phyloP scores from a whole-genome alignment of 768 basidiomycete genomes.

The Dendrothele bispora region DNA sequence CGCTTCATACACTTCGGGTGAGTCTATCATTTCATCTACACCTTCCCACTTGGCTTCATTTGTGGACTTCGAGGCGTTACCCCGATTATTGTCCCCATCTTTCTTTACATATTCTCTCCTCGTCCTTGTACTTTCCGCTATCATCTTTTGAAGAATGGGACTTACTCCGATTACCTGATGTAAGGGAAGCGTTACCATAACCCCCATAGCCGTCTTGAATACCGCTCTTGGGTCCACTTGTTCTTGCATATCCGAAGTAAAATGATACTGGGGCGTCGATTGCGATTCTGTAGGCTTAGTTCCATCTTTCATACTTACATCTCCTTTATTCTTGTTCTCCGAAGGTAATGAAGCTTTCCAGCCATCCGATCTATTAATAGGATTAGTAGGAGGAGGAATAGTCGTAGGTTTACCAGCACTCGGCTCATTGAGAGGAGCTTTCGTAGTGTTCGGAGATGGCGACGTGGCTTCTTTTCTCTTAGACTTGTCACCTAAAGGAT shows the following conservation, averaged over 20 bases:
- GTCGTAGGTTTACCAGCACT: not conserved
- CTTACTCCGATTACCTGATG: not conserved
- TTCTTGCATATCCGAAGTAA: not conserved
- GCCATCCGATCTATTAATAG: slow-evolving; percentile 4
- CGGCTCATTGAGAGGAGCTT: too few relatives aligned
- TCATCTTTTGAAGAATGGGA: not conserved
- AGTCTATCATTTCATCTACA: too few relatives aligned
- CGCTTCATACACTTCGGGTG: not conserved
- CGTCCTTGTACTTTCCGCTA: not conserved
- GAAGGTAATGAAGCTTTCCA: slow-evolving; percentile 3
- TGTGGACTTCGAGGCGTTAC: too few relatives aligned
- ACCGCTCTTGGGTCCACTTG: not conserved
- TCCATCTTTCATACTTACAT: not conserved
- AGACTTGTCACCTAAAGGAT: not conserved
- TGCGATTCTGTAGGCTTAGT: not conserved
- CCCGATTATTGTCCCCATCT: not conserved
- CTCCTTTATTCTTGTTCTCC: not conserved
- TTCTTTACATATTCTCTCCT: not conserved
- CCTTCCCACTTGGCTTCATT: too few relatives aligned
- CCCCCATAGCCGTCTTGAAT: not conserved
- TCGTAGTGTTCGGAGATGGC: too few relatives aligned
- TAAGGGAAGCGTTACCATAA: not conserved
- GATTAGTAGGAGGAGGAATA: not conserved
- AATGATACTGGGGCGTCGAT: not conserved
- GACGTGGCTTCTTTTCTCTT: too few relatives aligned